Evolutionary conservation across 768 basidiomycete species (phyloP).

Genomic region (Trametes elegans): DNA sequence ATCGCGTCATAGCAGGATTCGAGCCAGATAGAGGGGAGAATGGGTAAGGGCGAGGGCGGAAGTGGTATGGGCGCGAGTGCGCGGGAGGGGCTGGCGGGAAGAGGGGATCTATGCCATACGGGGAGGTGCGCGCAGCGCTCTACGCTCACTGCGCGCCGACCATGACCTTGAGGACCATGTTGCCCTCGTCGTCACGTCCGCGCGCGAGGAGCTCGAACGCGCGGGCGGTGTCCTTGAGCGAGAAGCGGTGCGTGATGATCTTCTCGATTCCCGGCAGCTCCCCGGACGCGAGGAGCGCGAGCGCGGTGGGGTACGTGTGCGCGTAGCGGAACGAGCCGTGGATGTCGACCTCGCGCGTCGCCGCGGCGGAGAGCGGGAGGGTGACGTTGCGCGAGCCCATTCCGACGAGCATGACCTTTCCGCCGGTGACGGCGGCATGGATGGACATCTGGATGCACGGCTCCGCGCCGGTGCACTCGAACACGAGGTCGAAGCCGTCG

Average conservation of each 20-base stretch:
- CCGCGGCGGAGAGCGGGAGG: slow-evolving; percentile 82
- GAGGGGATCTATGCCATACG: slow-evolving; percentile 3
- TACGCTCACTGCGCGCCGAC: slow-evolving; percentile 40
- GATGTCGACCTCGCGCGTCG: slow-evolving; percentile 88
- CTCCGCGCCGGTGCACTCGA: slow-evolving; percentile 95
- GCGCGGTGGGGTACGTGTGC: slow-evolving; percentile 87
- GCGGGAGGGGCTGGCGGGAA: not conserved
- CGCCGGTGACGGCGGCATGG: slow-evolving; percentile 78
- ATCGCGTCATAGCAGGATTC: not conserved
- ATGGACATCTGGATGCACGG: slow-evolving; percentile 88
- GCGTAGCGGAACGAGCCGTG: slow-evolving; percentile 90
- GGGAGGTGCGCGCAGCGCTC: not conserved
- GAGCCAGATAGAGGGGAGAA: not conserved
- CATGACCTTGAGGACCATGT: slow-evolving; percentile 89
- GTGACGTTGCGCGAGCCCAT: slow-evolving; percentile 88
- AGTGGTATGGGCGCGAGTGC: not conserved
- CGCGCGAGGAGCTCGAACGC: slow-evolving; percentile 82
- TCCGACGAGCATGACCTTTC: slow-evolving; percentile 90
- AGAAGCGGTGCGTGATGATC: slow-evolving; percentile 78
- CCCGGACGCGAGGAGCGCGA: slow-evolving; percentile 64
- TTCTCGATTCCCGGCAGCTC: slow-evolving; percentile 62
- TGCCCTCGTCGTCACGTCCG: slow-evolving; percentile 77
- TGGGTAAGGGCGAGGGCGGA: not conserved
- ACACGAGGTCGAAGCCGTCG: slow-evolving; percentile 89
- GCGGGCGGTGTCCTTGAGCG: slow-evolving; percentile 57